Evolutionary conservation across 176 grass and related monocot genomes (phyloP), one percentile per base, ranked within the genome.

Genomic region (Saccharum spontaneum): DNA sequence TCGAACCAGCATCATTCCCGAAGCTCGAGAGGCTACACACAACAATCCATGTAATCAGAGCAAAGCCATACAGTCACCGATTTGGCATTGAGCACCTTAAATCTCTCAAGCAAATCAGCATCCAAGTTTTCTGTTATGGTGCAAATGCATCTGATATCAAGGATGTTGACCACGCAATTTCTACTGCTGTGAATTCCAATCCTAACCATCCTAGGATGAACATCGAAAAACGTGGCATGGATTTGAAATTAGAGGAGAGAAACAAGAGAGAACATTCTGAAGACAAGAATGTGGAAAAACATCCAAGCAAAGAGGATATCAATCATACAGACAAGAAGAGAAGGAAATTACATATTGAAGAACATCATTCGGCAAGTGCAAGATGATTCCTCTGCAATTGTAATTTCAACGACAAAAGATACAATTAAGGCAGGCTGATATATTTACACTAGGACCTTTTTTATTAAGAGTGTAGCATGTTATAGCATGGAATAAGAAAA

Each of bases 21-120:
- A 88, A 78, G 41, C 64, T 78, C 1, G 54, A 83, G 74, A 83
- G 33, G 71, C 62, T 82, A 69, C 45, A 81, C 10, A 81, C 71
- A 63, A 40, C 77, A 75, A 13, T 87, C 43, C 69, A 81, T 57
- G 61, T 73, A 55, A 75, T 67, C 23, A 68, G 11, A 81, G 71
- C 71, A 69, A 82, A 75, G 68, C 5, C 71, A 69, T 82, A 46
- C 15, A 14, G 46, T 68, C 20, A 67, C 61, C 24, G 57, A 18
- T 82, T 82, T 44, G 85, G 85, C 46, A 68, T 76, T 7, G 71
- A 87, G 48, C 61, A 82, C 46, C 70, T 82, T 69, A 37, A 18
- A 87, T 87, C 71, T 69, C 34, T 87, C 48, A 87, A 76, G 61
- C 46, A 76, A 82, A 76, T 76, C 41, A 49, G 44, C 18, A 76